Evolutionary conservation across 306 rosid genomes (phyloP).

Genomic region (Bauhinia variegata): DNA sequence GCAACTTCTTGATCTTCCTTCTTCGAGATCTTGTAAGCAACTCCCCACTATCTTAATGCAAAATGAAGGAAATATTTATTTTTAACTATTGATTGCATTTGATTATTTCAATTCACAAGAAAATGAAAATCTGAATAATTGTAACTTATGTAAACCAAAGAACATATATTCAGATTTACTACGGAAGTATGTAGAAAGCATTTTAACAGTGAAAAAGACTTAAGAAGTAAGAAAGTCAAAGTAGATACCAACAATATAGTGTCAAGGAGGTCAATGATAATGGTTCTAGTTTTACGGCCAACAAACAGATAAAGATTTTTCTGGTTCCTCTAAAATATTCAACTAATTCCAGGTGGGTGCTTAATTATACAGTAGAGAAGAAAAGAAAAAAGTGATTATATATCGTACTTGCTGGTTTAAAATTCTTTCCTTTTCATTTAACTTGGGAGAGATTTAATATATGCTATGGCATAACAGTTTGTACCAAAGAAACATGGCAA

Average conservation of each 20-base stretch:
- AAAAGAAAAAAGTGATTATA: neutral
- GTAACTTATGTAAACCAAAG: neutral
- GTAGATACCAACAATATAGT: too few relatives aligned
- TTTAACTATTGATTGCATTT: constrained; percentile 26
- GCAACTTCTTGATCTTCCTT: constrained; percentile 87
- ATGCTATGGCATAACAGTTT: neutral
- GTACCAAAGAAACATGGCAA: neutral
- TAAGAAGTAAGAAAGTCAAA: constrained; percentile 13
- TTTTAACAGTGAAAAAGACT: constrained; percentile 4
- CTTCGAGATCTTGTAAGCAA: constrained; percentile 75
- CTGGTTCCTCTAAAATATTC: neutral
- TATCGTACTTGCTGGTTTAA: neutral
- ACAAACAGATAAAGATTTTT: neutral
- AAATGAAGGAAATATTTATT: constrained; percentile 31
- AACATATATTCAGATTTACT: neutral
- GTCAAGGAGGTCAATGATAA: neutral
- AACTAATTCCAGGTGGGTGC: neutral
- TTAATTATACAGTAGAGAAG: neutral
- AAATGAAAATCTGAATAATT: neutral
- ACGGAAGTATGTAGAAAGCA: constrained; percentile 9
- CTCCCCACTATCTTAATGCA: constrained; percentile 81
- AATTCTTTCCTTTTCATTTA: neutral
- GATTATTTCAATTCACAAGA: constrained; percentile 32
- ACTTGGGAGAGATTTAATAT: neutral
- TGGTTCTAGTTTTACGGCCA: too few relatives aligned